A percentile compares a stretch with the other conserved stretches of the same genome.
Conservation (phyloP, 495 filamentous ascomycete species). For the Xylaria nigripes region DNA sequence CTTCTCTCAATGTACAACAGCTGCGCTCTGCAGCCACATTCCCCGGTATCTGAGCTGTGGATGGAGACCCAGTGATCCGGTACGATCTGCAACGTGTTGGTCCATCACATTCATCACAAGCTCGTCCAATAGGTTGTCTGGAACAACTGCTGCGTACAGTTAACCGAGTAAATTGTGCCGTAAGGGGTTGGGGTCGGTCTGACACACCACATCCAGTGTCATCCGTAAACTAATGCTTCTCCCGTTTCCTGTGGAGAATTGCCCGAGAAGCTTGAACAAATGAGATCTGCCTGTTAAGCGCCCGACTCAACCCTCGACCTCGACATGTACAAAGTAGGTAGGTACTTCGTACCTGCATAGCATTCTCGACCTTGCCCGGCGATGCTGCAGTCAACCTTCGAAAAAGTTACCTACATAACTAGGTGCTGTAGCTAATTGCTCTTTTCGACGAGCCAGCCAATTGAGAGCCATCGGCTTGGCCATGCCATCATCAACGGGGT, state of each 20-base stretch:
- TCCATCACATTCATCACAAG: slow-evolving; percentile 12
- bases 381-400: not conserved
- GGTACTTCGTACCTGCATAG: not conserved
- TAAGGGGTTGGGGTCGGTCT: not conserved
- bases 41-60: not conserved
- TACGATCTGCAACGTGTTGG: not conserved
- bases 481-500: not conserved
- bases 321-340: not conserved
- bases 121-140: not conserved
- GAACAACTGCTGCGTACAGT: not conserved
- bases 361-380: slow-evolving; percentile 1
- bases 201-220: too few species aligned
- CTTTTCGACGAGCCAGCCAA: not conserved
- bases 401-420: too few species aligned
- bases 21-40: not conserved
- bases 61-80: slow-evolving; percentile 1
- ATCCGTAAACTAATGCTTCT: too few species aligned
- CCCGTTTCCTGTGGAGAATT: not conserved
- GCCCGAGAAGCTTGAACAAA: not conserved
- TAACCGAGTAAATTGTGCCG: not conserved
- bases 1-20: not conserved
- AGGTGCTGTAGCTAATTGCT: not conserved
- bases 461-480: not conserved
- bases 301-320: not conserved
- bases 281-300: slow-evolving; percentile 8